Evolutionary conservation across 495 filamentous ascomycete species (phyloP).

Genomic region (Hyaloscypha finlandica): DNA sequence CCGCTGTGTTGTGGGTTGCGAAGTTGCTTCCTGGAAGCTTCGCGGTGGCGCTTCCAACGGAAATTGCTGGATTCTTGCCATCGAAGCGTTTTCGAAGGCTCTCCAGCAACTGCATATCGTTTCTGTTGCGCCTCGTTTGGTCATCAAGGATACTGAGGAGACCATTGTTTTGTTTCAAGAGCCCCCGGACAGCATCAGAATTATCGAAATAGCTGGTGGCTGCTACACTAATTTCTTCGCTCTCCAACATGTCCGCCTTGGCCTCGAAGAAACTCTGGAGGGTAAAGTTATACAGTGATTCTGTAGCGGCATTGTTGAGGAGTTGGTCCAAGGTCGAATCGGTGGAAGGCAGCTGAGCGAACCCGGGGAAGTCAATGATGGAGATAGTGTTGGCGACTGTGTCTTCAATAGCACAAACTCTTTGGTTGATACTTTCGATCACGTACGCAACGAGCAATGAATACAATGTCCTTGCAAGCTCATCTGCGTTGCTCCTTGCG

Average conservation of each 20-base stretch:
- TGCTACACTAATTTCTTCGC: slow-evolving; percentile 85
- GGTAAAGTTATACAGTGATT: slow-evolving; percentile 89
- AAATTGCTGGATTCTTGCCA: slow-evolving; percentile 87
- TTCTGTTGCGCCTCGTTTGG: slow-evolving; percentile 84
- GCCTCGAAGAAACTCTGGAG: slow-evolving; percentile 94
- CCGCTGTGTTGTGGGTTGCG: slow-evolving; percentile 70
- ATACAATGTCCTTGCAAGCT: slow-evolving; percentile 89
- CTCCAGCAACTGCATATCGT: slow-evolving; percentile 86
- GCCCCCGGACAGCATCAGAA: slow-evolving; percentile 84
- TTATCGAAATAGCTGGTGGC: slow-evolving; percentile 98
- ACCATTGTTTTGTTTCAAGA: slow-evolving; percentile 91
- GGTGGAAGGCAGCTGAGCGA: slow-evolving; percentile 79
- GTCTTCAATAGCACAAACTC: slow-evolving; percentile 84
- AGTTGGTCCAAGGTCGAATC: slow-evolving; percentile 88
- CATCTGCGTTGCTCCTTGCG: slow-evolving; percentile 88
- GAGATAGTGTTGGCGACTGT: slow-evolving; percentile 90
- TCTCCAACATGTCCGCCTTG: slow-evolving; percentile 87
- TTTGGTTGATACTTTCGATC: slow-evolving; percentile 89
- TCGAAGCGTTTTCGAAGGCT: slow-evolving; percentile 90
- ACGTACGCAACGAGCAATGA: slow-evolving; percentile 93
- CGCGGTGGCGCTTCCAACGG: slow-evolving; percentile 66
- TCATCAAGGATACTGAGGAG: slow-evolving; percentile 93
- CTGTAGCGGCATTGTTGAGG: slow-evolving; percentile 89
- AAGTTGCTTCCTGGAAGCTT: slow-evolving; percentile 79
- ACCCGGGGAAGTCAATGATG: slow-evolving; percentile 95